These are phyloP conservation scores for Suillus weaverae DNA, from an alignment of 768 basidiomycete species.

Conservation along the genomic window DNA sequence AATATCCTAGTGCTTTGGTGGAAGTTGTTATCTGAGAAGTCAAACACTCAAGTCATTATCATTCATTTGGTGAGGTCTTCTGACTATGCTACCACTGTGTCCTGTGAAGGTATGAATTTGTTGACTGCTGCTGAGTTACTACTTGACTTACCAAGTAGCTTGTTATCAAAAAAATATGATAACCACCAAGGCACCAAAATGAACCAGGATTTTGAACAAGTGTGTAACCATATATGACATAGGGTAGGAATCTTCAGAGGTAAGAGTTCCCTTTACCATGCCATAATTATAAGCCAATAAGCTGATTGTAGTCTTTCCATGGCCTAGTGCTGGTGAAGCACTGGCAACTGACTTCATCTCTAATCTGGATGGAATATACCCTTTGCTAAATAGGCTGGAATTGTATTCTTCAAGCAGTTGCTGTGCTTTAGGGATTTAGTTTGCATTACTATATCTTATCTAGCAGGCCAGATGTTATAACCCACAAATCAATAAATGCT, in stretches of 20 bases:
- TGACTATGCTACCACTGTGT: background rate
- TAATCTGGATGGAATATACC: too few relatives aligned
- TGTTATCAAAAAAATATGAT: background rate
- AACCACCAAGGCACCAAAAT: background rate
- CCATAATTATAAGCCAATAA: background rate
- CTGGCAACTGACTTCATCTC: too few relatives aligned
- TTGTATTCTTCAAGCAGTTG: too few relatives aligned
- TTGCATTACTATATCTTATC: too few relatives aligned
- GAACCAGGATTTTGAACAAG: background rate
- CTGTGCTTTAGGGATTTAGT: too few relatives aligned
- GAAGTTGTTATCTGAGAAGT: too few relatives aligned
- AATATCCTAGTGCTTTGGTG: too few relatives aligned
- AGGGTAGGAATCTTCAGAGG: background rate
- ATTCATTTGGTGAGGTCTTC: background rate
- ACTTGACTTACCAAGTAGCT: background rate
- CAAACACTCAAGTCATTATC: too few relatives aligned
- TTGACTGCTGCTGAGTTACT: background rate
- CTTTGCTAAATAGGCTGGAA: too few relatives aligned
- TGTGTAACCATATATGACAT: background rate
- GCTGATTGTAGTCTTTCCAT: background rate
- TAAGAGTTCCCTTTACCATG: too few relatives aligned
- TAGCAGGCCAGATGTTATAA: too few relatives aligned
- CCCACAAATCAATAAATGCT: too few relatives aligned
- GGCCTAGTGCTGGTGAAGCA: background rate
- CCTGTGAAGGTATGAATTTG: background rate